Percentiles rank a stretch among this genome's conserved stretches.
These are phyloP conservation scores for Brassica nigra DNA, from an alignment of 345 rosid species.

Conservation along the genomic window DNA sequence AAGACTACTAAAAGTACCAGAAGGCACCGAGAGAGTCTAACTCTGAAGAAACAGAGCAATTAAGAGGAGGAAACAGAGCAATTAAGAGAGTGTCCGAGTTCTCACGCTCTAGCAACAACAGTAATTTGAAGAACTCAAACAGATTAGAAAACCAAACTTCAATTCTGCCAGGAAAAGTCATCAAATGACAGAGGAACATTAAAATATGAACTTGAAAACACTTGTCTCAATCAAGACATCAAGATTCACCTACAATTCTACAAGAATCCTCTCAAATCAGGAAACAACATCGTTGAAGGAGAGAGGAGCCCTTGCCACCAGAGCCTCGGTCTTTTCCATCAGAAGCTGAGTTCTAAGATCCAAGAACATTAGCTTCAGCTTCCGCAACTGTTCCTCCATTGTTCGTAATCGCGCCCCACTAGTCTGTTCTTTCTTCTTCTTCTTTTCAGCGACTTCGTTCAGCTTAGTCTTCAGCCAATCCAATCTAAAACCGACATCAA, in stretches of 20 bases:
- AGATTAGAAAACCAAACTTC: neutral
- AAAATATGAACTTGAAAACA: neutral
- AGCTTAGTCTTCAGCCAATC: slow-evolving; percentile 30
- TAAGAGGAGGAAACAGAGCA: too few relatives aligned
- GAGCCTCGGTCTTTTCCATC: slow-evolving; percentile 2
- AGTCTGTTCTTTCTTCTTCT: slow-evolving; percentile 11
- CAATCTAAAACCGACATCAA: slow-evolving; percentile 19
- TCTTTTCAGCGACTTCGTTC: neutral
- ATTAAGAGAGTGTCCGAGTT: too few relatives aligned
- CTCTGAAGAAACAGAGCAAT: too few relatives aligned
- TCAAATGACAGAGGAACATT: neutral
- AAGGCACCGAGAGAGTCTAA: too few relatives aligned
- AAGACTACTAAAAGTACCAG: too few relatives aligned
- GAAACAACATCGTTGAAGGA: neutral
- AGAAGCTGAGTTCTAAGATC: slow-evolving; percentile 8
- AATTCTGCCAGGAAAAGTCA: neutral
- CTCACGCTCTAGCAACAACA: too few relatives aligned
- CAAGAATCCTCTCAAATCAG: neutral
- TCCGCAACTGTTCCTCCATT: slow-evolving; percentile 8
- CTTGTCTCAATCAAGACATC: neutral
- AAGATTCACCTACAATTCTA: neutral
- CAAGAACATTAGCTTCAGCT: slow-evolving; percentile 14
- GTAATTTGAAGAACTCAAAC: neutral
- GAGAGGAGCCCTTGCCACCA: slow-evolving; percentile 21
- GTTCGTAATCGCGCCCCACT: neutral